Conservation (phyloP, 768 basidiomycete genomes). For the Podaxis pistillaris region DNA sequence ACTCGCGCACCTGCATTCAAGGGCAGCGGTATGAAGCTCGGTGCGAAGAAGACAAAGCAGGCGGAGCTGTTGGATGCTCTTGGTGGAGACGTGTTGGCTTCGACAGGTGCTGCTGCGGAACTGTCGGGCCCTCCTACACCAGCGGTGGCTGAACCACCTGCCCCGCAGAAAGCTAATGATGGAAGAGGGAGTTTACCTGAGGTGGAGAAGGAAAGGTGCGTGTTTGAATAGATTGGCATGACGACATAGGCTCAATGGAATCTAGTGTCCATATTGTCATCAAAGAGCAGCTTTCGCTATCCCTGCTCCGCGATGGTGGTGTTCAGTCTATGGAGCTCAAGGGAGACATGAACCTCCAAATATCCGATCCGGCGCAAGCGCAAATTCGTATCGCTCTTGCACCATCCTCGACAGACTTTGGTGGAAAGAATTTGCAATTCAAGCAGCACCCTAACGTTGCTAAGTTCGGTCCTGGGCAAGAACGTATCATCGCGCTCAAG, state of each 20-base stretch:
- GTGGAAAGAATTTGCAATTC: slow-evolving; percentile 76
- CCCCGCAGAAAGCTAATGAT: slow-evolving; percentile 43
- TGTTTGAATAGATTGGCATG: background rate
- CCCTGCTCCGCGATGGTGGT: slow-evolving; percentile 88
- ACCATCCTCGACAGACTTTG: slow-evolving; percentile 54
- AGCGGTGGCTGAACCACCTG: slow-evolving; percentile 37
- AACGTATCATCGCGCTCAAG: slow-evolving; percentile 74
- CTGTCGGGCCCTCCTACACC: slow-evolving; percentile 53
- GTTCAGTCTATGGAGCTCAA: slow-evolving; percentile 87
- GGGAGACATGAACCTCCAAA: slow-evolving; percentile 91
- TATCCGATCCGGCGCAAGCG: slow-evolving; percentile 71
- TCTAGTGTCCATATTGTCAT: slow-evolving; percentile 81
- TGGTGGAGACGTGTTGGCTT: slow-evolving; percentile 68
- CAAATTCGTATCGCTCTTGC: slow-evolving; percentile 70
- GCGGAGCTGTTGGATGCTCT: slow-evolving; percentile 86
- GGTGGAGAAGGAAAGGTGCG: slow-evolving; percentile 76
- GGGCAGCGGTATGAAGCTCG: slow-evolving; percentile 94
- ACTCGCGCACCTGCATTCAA: slow-evolving; percentile 85
- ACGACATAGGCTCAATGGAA: background rate
- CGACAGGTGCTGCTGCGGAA: slow-evolving; percentile 40
- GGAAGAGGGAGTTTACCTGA: slow-evolving; percentile 63
- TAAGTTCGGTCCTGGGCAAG: slow-evolving; percentile 70
- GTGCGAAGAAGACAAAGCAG: slow-evolving; percentile 88
- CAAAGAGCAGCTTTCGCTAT: slow-evolving; percentile 79
- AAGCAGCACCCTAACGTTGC: slow-evolving; percentile 96